Evolutionary conservation across 2,329 filamentous ascomycete species (phyloP).

Genomic region (Trichoderma oligosporum): DNA sequence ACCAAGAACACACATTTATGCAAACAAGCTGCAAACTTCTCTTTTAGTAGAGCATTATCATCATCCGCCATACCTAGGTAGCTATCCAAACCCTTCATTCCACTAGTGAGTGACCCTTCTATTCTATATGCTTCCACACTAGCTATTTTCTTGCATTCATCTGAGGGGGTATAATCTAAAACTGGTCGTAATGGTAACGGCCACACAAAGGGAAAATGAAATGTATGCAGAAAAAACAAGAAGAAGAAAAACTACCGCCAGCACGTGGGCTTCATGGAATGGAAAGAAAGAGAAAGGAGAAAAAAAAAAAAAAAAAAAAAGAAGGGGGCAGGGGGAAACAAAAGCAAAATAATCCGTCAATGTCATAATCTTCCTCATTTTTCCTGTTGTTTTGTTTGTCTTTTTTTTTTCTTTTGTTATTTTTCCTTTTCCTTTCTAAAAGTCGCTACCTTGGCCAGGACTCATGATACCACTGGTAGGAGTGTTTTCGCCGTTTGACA

Average conservation of each 20-base stretch:
- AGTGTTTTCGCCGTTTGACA: slow-evolving; percentile 45
- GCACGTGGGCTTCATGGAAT: neutral
- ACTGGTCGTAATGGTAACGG: slow-evolving; percentile 1
- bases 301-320: neutral
- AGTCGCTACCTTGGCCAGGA: slow-evolving; percentile 33
- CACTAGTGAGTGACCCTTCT: neutral
- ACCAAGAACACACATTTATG: no score
- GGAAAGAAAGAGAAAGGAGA: neutral
- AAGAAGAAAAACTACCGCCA: no score
- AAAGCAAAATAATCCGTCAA: slow-evolving; percentile 4
- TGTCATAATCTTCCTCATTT: slow-evolving; percentile 9
- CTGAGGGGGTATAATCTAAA: slow-evolving; percentile 19
- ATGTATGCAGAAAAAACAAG: neutral
- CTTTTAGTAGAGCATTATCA: slow-evolving; percentile 13
- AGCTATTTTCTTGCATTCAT: neutral
- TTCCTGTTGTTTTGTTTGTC: no score
- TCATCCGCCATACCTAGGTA: neutral
- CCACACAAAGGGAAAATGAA: slow-evolving; percentile 14
- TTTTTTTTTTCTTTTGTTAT: no score
- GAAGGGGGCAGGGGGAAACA: neutral
- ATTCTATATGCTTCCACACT: slow-evolving; percentile 10
- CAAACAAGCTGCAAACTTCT: neutral
- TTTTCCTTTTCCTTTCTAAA: slow-evolving; percentile 23
- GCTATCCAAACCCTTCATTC: slow-evolving; percentile 14
- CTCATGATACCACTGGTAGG: slow-evolving; percentile 37